These are phyloP conservation scores for Trichosporon faecale DNA, from an alignment of 1,284 basidiomycete species.

Conservation along the genomic window DNA sequence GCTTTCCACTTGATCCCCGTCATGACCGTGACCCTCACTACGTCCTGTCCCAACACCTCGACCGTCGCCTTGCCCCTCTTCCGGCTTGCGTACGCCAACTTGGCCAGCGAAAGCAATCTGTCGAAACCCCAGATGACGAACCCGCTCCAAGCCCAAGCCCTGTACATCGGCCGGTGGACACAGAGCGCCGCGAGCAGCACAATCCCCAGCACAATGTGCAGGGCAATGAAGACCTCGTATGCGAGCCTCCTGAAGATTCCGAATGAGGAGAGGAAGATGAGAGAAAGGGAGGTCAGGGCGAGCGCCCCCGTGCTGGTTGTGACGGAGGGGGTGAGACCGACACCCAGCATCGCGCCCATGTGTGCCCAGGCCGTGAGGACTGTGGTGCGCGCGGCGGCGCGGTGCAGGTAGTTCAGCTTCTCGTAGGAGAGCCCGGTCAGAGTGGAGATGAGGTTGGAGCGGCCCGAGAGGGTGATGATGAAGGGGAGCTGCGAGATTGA, in stretches of 20 bases:
- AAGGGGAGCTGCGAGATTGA: conserved; percentile 60
- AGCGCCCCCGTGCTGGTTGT: neutral
- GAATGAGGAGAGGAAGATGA: conserved; percentile 53
- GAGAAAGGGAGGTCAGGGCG: conserved; percentile 43
- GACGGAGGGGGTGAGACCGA: neutral
- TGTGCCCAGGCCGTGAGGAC: conserved; percentile 36
- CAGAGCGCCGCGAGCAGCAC: conserved; percentile 3
- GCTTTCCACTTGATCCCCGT: conserved; percentile 31
- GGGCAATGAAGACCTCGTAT: conserved; percentile 12
- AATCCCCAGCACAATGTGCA: conserved; percentile 12
- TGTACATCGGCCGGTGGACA: neutral
- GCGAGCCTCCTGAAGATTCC: conserved; percentile 26
- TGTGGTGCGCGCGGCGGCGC: conserved; percentile 34
- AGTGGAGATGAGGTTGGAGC: conserved; percentile 64
- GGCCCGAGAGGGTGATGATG: conserved; percentile 61
- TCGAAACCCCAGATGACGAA: conserved; percentile 22
- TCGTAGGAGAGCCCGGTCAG: conserved; percentile 62
- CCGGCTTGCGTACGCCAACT: neutral
- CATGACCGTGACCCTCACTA: conserved; percentile 26
- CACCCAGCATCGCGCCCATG: conserved; percentile 12
- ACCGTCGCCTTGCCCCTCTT: conserved; percentile 36
- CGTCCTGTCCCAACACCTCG: conserved; percentile 56
- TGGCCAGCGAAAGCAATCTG: neutral
- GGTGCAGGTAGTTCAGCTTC: conserved; percentile 52
- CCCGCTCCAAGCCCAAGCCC: conserved; percentile 1